Percentiles rank a stretch among this genome's conserved stretches.
Evolutionary conservation across 768 basidiomycete genomes (phyloP).

Genomic region (Artomyces pyxidatus): DNA sequence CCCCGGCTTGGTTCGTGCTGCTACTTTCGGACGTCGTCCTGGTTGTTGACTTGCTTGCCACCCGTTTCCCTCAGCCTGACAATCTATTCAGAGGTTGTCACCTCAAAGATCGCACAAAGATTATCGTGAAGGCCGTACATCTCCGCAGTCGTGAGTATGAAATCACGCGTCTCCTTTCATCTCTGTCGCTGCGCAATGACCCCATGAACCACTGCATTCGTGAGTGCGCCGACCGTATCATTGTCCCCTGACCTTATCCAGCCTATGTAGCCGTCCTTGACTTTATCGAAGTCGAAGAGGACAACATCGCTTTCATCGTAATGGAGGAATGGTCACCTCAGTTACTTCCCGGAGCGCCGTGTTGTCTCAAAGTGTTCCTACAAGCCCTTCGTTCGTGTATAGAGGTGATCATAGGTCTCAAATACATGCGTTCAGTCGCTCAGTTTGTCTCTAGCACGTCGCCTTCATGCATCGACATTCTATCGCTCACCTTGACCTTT

Average conservation of each 20-base stretch:
- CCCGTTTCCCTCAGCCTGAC: constrained; percentile 41
- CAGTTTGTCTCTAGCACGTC: constrained; percentile 39
- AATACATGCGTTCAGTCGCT: background rate
- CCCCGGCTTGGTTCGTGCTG: constrained; percentile 61
- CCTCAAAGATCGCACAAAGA: constrained; percentile 38
- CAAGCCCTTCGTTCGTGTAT: constrained; percentile 57
- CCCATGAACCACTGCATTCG: constrained; percentile 75
- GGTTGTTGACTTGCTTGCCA: background rate
- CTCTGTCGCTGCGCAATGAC: constrained; percentile 42
- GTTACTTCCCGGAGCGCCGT: constrained; percentile 42
- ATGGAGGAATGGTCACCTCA: constrained; percentile 79
- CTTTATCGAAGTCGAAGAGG: constrained; percentile 44
- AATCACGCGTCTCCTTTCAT: constrained; percentile 47
- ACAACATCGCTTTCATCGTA: constrained; percentile 56
- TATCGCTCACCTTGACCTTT: constrained; percentile 64
- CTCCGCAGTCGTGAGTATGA: constrained; percentile 53
- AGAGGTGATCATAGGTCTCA: constrained; percentile 36
- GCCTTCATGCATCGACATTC: constrained; percentile 61
- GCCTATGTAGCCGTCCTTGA: constrained; percentile 50
- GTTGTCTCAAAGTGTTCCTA: constrained; percentile 45
- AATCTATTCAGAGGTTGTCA: constrained; percentile 64
- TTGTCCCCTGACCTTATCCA: constrained; percentile 4
- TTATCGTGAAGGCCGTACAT: constrained; percentile 67
- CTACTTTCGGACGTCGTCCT: constrained; percentile 12
- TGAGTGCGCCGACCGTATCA: constrained; percentile 21